Conservation (phyloP, 2,329 filamentous ascomycete genomes). For the Pseudopithomyces chartarum region DNA sequence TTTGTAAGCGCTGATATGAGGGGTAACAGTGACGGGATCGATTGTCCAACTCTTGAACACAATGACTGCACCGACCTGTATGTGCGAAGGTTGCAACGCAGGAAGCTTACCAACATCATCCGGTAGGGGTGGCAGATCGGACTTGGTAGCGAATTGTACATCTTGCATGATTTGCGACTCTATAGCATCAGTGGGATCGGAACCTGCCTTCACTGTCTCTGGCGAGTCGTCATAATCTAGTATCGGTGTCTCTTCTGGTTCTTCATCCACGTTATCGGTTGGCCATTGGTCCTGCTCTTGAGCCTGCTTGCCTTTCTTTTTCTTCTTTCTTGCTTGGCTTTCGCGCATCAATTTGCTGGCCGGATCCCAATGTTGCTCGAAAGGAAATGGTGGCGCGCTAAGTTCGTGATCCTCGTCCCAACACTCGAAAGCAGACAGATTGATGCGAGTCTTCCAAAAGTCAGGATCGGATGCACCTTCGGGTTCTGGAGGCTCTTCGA, state of each 20-base stretch:
- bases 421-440: conserved; percentile 82
- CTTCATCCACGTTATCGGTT: conserved; percentile 48
- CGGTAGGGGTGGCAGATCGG: conserved; percentile 69
- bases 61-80: conserved; percentile 66
- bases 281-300: conserved; percentile 34
- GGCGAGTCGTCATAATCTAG: conserved; percentile 42
- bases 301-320: conserved; percentile 52
- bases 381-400: conserved; percentile 83
- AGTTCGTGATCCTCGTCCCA: conserved; percentile 63
- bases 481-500: conserved; percentile 27
- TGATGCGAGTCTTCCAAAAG: conserved; percentile 76
- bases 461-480: conserved; percentile 55
- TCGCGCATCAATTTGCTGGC: conserved; percentile 65
- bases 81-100: conserved; percentile 54
- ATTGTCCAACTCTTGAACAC: conserved; percentile 67
- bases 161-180: conserved; percentile 45
- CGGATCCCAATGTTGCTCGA: conserved; percentile 85
- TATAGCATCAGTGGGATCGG: conserved; percentile 27
- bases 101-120: conserved; percentile 61
- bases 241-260: conserved; percentile 31
- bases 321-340: conserved; percentile 56
- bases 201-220: conserved; percentile 24
- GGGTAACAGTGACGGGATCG: conserved; percentile 68
- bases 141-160: conserved; percentile 51
- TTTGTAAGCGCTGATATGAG: conserved; percentile 63